A percentile compares a stretch with the other conserved stretches of the same genome.
Conservation (phyloP, 2,329 filamentous ascomycete species). For the Pyricularia sp. region DNA sequence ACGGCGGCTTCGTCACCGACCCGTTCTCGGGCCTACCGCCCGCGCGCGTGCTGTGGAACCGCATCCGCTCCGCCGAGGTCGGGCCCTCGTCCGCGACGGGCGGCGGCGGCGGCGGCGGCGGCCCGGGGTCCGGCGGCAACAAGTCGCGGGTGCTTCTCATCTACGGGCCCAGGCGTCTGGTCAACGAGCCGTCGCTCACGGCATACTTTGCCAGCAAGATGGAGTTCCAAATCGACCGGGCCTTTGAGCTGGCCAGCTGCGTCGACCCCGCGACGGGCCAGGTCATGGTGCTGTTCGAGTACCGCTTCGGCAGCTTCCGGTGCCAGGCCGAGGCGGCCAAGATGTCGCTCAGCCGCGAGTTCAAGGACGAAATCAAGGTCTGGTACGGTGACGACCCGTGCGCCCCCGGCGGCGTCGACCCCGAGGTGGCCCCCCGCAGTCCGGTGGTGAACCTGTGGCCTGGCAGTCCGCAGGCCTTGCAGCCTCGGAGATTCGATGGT, state of each 20-base stretch:
- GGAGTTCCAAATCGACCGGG: slow-evolving; percentile 36
- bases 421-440: neutral
- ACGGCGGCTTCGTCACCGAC: slow-evolving; percentile 25
- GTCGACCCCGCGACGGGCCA: neutral
- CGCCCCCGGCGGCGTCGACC: neutral
- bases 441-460: neutral
- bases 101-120: neutral
- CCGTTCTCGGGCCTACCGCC: slow-evolving; percentile 14
- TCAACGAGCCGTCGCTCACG: slow-evolving; percentile 30
- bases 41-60: slow-evolving; percentile 34
- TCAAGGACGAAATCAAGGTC: slow-evolving; percentile 10
- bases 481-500: too few relatives aligned
- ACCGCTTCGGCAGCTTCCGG: slow-evolving; percentile 44
- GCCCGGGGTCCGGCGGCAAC: slow-evolving; percentile 12
- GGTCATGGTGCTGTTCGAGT: slow-evolving; percentile 30
- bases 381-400: slow-evolving; percentile 13
- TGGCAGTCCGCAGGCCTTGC: neutral
- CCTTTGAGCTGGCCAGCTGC: slow-evolving; percentile 22
- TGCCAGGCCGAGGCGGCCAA: slow-evolving; percentile 42
- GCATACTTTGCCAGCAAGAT: slow-evolving; percentile 32
- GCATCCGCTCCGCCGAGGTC: slow-evolving; percentile 30
- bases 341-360: slow-evolving; percentile 19
- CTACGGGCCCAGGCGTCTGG: slow-evolving; percentile 31
- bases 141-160: slow-evolving; percentile 41
- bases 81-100: neutral